Evolutionary conservation across 2,329 filamentous ascomycete species (phyloP), one percentile per base, ranked within the genome.

Genomic region (Aureobasidium subglaciale): DNA sequence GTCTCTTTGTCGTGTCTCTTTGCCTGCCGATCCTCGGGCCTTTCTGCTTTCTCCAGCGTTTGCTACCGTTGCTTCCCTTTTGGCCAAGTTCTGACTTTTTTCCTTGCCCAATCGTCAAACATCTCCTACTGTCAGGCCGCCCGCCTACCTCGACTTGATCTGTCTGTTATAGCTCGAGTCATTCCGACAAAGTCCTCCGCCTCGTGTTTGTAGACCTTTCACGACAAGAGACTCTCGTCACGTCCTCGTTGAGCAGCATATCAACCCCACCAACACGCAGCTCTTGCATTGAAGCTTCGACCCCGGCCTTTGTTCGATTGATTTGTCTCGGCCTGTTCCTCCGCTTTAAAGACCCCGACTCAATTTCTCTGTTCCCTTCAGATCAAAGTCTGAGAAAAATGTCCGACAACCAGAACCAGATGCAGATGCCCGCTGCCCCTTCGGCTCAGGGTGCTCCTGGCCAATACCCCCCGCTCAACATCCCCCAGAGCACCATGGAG

Each of bases 401-500:
- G 90, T 84, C 89, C 75, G 89, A 96, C 70, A 75, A 84, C 63
- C 72, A 81, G 63, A 75, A 84, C 63, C 72, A 81, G 63, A 76
- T 82, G 60, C 82, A 86, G 72, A 82, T 90, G 63, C 85, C 87
- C 52, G 82, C 83, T 59, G 84, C 85, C 61, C 81, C 86, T 70
- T 74, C 81, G 59, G 81, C 85, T 64, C 78, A 83, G 63, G 86
- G 84, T 67, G 85, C 85, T 62, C 85, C 88, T 64, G 88, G 87
- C 68, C 75, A 78, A 63, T 91, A 96, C 87, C 87, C 89, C 58
- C 83, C 85, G 54, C 81, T 87, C 62, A 84, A 86, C 71, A 97
- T 97, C 67, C 91, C 92, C 25, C 90, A 93, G 74, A 97, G 96
- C 77, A 96, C 84, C 68, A 89, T 91, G 43, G 93, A 96, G 67